A percentile compares a stretch with the other conserved stretches of the same genome.
Evolutionary conservation across 495 filamentous ascomycete species (phyloP).

Genomic region (Usnea hakonensis): DNA sequence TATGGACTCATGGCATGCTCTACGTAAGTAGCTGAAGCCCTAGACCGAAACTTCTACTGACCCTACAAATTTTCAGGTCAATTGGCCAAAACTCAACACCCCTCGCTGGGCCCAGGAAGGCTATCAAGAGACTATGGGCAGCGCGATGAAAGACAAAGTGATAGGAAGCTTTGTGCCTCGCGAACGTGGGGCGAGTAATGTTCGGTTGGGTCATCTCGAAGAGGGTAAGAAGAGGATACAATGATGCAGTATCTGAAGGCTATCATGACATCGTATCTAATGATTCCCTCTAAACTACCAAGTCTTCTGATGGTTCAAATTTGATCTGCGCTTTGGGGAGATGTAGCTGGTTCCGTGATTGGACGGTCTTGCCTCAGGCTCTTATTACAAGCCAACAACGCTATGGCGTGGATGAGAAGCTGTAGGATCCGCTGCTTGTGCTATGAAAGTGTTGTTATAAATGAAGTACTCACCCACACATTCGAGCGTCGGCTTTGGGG

Average conservation of each 20-base stretch:
- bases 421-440: too few relatives aligned
- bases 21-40: slow-evolving; percentile 58
- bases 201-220: slow-evolving; percentile 71
- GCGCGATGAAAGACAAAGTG: slow-evolving; percentile 66
- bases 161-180: slow-evolving; percentile 68
- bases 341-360: too few relatives aligned
- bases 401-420: too few relatives aligned
- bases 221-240: slow-evolving; percentile 97
- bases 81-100: slow-evolving; percentile 93
- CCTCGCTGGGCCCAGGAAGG: slow-evolving; percentile 77
- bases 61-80: slow-evolving; percentile 53
- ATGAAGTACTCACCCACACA: too few relatives aligned
- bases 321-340: too few relatives aligned
- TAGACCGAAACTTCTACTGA: background rate
- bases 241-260: slow-evolving; percentile 28
- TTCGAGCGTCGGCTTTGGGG: too few relatives aligned
- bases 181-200: slow-evolving; percentile 69
- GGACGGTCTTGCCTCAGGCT: too few relatives aligned
- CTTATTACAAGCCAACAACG: too few relatives aligned
- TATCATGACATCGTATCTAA: background rate
- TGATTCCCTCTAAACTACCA: background rate
- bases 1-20: slow-evolving; percentile 75
- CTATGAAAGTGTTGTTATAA: too few relatives aligned
- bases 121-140: slow-evolving; percentile 75
- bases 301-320: background rate